Percentiles rank a stretch among this genome's conserved stretches.
Evolutionary conservation across 192 early-diverging fungal genomes (phyloP).

Genomic region (Helicostylum pulchrum): DNA sequence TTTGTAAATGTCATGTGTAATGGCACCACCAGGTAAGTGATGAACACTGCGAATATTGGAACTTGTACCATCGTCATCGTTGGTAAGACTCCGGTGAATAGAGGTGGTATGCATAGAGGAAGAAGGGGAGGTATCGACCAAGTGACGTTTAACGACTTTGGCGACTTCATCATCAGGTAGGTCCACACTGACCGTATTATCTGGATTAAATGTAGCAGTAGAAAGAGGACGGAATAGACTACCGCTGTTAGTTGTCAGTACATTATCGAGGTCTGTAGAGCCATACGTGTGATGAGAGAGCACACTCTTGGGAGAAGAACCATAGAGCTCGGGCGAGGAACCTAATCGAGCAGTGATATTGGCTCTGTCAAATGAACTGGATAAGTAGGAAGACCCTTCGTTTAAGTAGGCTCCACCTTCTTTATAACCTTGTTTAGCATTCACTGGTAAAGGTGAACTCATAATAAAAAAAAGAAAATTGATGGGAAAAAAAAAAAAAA

Average conservation of each 20-base stretch:
- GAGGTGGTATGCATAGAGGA: background rate
- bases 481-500: background rate
- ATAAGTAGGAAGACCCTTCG: conserved; percentile 4
- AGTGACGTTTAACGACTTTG: conserved; percentile 32
- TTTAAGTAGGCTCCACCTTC: background rate
- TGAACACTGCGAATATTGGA: conserved; percentile 18
- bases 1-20: conserved; percentile 87
- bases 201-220: conserved; percentile 9
- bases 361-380: conserved; percentile 12
- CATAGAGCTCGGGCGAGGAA: conserved; percentile 11
- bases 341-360: conserved; percentile 10
- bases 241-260: conserved; percentile 6
- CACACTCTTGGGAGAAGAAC: conserved; percentile 7
- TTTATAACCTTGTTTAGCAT: conserved; percentile 12
- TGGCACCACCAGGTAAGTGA: conserved; percentile 68
- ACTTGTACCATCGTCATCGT: background rate
- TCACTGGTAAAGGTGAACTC: conserved; percentile 25
- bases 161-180: conserved; percentile 35
- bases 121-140: conserved; percentile 26
- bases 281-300: conserved; percentile 18
- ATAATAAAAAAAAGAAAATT: background rate
- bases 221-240: conserved; percentile 22
- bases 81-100: background rate
- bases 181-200: conserved; percentile 27
- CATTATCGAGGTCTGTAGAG: conserved; percentile 3